Percentiles rank a stretch among this genome's conserved stretches.
Evolutionary conservation across 768 basidiomycete genomes (phyloP).

Genomic region (Omphalotus guepiniiformis): DNA sequence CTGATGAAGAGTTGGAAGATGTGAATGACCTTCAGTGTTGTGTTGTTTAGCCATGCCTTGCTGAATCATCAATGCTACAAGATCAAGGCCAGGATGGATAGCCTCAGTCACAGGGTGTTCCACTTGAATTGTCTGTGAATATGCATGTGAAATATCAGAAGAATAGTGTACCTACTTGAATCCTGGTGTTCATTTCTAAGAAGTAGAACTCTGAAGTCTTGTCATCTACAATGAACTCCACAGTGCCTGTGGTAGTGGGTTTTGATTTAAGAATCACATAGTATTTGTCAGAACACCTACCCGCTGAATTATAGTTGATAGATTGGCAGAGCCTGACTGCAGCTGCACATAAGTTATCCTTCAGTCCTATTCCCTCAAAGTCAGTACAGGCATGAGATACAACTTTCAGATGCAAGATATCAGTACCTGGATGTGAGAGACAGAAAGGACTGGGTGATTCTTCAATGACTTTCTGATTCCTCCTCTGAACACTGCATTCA

Average conservation of each 20-base stretch:
- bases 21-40: slow-evolving; percentile 10
- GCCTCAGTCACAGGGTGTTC: slow-evolving; percentile 66
- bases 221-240: slow-evolving; percentile 64
- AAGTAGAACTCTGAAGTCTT: slow-evolving; percentile 54
- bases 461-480: slow-evolving; percentile 73
- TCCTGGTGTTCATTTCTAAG: slow-evolving; percentile 68
- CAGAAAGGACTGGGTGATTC: slow-evolving; percentile 65
- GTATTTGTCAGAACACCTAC: slow-evolving; percentile 24
- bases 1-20: slow-evolving; percentile 32
- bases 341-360: slow-evolving; percentile 46
- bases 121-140: slow-evolving; percentile 32
- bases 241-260: slow-evolving; percentile 41
- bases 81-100: slow-evolving; percentile 49
- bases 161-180: slow-evolving; percentile 35
- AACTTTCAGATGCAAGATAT: background rate
- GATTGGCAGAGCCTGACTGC: slow-evolving; percentile 44
- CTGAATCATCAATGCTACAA: slow-evolving; percentile 61
- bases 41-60: slow-evolving; percentile 47
- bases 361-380: slow-evolving; percentile 28
- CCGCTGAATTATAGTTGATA: slow-evolving; percentile 57
- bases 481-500: slow-evolving; percentile 65
- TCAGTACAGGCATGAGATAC: background rate
- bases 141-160: background rate
- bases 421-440: slow-evolving; percentile 36
- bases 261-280: background rate